A percentile compares a stretch with the other conserved stretches of the same genome.
Conservation (phyloP, 176 grass and related monocot genomes). For the Musa troglodytarum region DNA sequence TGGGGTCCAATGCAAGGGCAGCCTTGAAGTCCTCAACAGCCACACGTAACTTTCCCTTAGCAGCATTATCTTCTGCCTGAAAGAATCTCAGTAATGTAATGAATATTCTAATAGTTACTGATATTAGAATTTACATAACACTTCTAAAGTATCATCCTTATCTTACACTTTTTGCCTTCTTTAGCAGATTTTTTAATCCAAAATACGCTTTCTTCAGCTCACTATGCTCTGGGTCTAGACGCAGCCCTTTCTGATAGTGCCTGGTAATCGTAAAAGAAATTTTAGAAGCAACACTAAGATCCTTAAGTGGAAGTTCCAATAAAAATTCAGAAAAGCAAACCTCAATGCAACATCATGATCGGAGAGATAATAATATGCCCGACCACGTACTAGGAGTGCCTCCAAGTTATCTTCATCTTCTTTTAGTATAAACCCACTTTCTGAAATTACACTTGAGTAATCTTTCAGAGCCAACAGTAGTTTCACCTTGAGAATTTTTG, state of each 20-base stretch:
- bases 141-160: slow-evolving; percentile 2
- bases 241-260: slow-evolving; percentile 85
- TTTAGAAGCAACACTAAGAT: not conserved
- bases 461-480: slow-evolving; percentile 64
- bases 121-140: not conserved
- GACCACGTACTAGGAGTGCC: slow-evolving; percentile 71
- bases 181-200: slow-evolving; percentile 88
- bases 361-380: slow-evolving; percentile 94
- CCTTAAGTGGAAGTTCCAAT: not conserved
- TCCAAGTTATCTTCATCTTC: slow-evolving; percentile 97
- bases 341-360: slow-evolving; percentile 93
- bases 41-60: slow-evolving; percentile 74
- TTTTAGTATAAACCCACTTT: slow-evolving; percentile 86
- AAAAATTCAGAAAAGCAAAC: slow-evolving; percentile 25
- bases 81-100: slow-evolving; percentile 17
- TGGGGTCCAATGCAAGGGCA: slow-evolving; percentile 78
- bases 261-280: slow-evolving; percentile 33
- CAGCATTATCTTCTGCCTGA: slow-evolving; percentile 88
- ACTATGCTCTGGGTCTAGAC: slow-evolving; percentile 86
- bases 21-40: slow-evolving; percentile 88
- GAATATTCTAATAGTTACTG: not conserved
- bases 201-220: slow-evolving; percentile 98
- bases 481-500: slow-evolving; percentile 89
- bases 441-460: slow-evolving; percentile 80
- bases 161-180: slow-evolving; percentile 85